phyloP scores from a whole-genome alignment of 208 protist species.

The Trypanosoma avium region DNA sequence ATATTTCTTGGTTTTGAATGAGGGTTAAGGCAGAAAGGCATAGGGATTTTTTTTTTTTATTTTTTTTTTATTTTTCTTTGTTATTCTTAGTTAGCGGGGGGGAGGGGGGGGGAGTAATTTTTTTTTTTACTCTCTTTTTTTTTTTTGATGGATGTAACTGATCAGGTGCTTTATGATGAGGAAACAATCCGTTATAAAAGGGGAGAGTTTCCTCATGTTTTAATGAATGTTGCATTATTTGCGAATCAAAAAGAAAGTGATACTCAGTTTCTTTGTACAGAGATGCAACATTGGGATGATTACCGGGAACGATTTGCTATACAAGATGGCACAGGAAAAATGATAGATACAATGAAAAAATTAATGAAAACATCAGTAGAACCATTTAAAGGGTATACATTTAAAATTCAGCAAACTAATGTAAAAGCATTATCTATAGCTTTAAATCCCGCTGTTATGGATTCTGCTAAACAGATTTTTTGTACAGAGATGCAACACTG shows the following conservation, averaged over 20 bases:
- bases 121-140: background rate
- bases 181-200: background rate
- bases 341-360: conserved; percentile 47
- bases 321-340: conserved; percentile 45
- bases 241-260: conserved; percentile 9
- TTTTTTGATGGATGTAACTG: conserved; percentile 36
- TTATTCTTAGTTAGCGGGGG: conserved; percentile 2
- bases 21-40: no score
- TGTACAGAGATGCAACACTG: conserved; percentile 47
- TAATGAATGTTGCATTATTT: background rate
- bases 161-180: conserved; percentile 15
- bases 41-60: no score
- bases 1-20: no score
- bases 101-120: background rate
- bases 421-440: conserved; percentile 14
- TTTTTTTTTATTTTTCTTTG: conserved; percentile 11
- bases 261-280: conserved; percentile 34
- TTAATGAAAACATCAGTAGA: conserved; percentile 16
- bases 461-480: conserved; percentile 10
- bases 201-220: conserved; percentile 2
- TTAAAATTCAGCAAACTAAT: background rate
- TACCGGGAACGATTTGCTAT: conserved; percentile 36
- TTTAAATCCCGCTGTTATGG: conserved; percentile 10
- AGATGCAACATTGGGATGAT: conserved; percentile 88
- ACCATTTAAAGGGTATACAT: conserved; percentile 6